Base-by-base conservation (phyloP, 148 eudicot genomes). In the Chenopodium suecicum region DNA sequence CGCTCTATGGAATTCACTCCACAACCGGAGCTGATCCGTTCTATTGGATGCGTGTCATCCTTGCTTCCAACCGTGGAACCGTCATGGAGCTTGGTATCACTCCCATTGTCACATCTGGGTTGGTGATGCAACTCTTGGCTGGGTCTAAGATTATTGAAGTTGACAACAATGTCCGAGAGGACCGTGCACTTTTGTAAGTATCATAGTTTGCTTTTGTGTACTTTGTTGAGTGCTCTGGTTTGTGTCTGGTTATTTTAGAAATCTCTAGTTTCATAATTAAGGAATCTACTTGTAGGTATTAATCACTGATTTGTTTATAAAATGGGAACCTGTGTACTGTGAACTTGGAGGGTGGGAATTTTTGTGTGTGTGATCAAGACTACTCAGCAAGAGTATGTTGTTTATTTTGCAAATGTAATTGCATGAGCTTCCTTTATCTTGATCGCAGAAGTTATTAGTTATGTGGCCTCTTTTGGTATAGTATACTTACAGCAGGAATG, bases 81-180 rank as follows among this genome's bases (percentile, higher is more conserved):
- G 96, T 94, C 50, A 94, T 94, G 98, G 98, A 94, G 86, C 91
- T 94, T n/a, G 98, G 98, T 73, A 94, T 94, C 89, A 94, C 98
- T 74, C 98, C 98, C 50, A 92, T 94, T 87, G 98, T 94, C 67
- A 94, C 98, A 8, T 92, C 98, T 83, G 96, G 96, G 81, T 72
- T 94, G 69, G 96, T 94, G 77, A 92, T 94, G 94, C 98, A 94
- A 68, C 98, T 94, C 65, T 85, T 94, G 86, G 94, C 93, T 84
- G 98, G 98, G 63, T 94, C 98, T 10, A 94, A 94, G 80, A 94
- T 94, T 46, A 94, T 94, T 81, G 94, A 94, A 81, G 98, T 94
- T 20, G 98, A 94, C 88, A 94, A 94, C 89, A 94, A 92, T 78
- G 92, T 94, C 34, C 89, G 94, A 9, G 98, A 94, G 88, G 98